phyloP scores from a whole-genome alignment of 495 filamentous ascomycete species.

The Thozetella sp. region DNA sequence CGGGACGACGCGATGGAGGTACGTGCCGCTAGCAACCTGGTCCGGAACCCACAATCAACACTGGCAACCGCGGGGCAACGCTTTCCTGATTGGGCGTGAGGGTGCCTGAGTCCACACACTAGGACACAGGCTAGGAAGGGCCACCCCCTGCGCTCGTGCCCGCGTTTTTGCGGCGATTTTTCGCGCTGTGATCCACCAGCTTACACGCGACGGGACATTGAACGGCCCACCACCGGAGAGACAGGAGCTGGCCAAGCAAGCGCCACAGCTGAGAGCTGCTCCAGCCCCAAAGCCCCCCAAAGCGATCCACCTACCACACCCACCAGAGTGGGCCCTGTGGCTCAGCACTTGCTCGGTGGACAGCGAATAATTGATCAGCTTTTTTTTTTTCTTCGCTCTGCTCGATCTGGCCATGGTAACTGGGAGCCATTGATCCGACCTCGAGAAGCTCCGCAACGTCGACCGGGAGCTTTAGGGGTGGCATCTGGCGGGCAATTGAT shows the following conservation, averaged over 20 bases:
- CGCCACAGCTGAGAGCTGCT: background rate
- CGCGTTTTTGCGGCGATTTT: slow-evolving; percentile 28
- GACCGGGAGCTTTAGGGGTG: background rate
- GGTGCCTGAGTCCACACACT: background rate
- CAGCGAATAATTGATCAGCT: slow-evolving; percentile 7
- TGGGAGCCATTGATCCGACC: background rate
- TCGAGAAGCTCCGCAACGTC: background rate
- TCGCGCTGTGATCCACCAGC: slow-evolving; percentile 4
- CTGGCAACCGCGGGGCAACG: slow-evolving; percentile 50
- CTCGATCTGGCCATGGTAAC: background rate
- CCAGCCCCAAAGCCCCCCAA: no score
- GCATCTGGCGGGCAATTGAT: background rate
- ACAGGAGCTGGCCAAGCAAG: background rate
- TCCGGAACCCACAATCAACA: slow-evolving; percentile 38
- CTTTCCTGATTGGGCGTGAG: slow-evolving; percentile 33
- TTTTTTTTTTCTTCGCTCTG: background rate
- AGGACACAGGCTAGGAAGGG: slow-evolving; percentile 6
- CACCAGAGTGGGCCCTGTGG: background rate
- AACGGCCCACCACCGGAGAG: background rate
- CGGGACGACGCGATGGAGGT: slow-evolving; percentile 24
- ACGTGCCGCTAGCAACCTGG: slow-evolving; percentile 6
- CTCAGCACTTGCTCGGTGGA: background rate
- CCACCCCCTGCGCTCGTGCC: slow-evolving; percentile 9
- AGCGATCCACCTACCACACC: background rate
- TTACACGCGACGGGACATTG: slow-evolving; percentile 15